Base-by-base conservation (phyloP, 1,284 basidiomycete species). In the Sutorius eximius region DNA sequence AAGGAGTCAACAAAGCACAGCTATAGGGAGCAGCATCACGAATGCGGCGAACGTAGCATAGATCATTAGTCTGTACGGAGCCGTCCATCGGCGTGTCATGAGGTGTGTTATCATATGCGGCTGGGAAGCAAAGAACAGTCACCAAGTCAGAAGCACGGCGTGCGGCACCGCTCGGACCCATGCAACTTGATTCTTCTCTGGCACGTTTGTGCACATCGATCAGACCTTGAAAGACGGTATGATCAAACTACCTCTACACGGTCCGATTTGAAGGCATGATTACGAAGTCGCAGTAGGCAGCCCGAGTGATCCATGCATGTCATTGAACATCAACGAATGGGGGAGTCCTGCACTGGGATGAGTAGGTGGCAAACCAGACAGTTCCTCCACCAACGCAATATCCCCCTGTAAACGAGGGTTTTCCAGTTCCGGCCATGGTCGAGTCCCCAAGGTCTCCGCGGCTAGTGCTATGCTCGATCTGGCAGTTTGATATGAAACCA, bases 141-240 rank as follows among this genome's bases (percentile, higher is more conserved):
- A 45, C 2, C 55, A 59, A 60, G 49, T 24, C 5, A 53, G 62
- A 63, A 63, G 64, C 59, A 50, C n/a, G 15, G 42, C 47, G 51
- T 45, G 61, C 61, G 58, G 61, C 11, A 52, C 61, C 61, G 61
- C 45, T 61, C 47, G 48, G 44, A 49, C 42, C 41, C 50, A 38
- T 29, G 22, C n/a, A 5, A 13, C n/a, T 37, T 45, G 45, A 32
- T 41, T 32, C 38, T 38, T 59, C 33, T 45, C 18, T 41, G 57
- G 51, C 45, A 53, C 49, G 49, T 44, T 24, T 45, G 42, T 46
- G 24, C 12, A 38, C 40, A 51, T 62, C 43, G 12, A 63, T 62
- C 52, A 20, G 24, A 30, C 22, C 16, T 7, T 5, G 52, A 51
- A 24, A 22, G 36, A 5, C 36, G 18, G 18, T 37, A 10, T 2